Conservation (phyloP, 2,329 filamentous ascomycete genomes). For the Colletotrichum abscissum region DNA sequence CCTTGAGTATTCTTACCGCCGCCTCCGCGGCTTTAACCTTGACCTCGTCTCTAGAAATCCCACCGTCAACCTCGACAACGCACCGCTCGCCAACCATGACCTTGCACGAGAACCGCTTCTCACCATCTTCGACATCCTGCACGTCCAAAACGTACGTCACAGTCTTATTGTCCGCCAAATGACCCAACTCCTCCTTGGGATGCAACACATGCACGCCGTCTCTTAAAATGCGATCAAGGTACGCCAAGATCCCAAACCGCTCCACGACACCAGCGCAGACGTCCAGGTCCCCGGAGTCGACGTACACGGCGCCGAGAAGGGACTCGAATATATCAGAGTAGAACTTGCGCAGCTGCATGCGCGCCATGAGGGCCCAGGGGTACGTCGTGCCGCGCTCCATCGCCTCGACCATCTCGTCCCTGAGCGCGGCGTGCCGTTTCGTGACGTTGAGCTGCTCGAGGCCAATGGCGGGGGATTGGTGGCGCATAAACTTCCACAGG, state of each 20-base stretch:
- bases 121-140: slow-evolving; percentile 35
- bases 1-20: slow-evolving; percentile 54
- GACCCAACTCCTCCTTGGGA: slow-evolving; percentile 76
- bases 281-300: slow-evolving; percentile 77
- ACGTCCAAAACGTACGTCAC: slow-evolving; percentile 64
- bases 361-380: slow-evolving; percentile 80
- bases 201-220: slow-evolving; percentile 68
- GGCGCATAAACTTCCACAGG: slow-evolving; percentile 78
- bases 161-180: slow-evolving; percentile 61
- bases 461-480: slow-evolving; percentile 60
- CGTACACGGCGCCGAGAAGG: slow-evolving; percentile 83
- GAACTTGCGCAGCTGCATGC: slow-evolving; percentile 77
- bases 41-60: slow-evolving; percentile 62
- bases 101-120: slow-evolving; percentile 54
- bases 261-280: slow-evolving; percentile 71
- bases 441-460: slow-evolving; percentile 56
- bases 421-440: slow-evolving; percentile 59
- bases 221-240: slow-evolving; percentile 70
- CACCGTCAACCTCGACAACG: slow-evolving; percentile 58
- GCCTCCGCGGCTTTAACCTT: slow-evolving; percentile 65
- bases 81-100: slow-evolving; percentile 60
- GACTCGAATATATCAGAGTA: slow-evolving; percentile 87
- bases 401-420: slow-evolving; percentile 58
- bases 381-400: slow-evolving; percentile 67
- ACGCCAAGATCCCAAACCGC: slow-evolving; percentile 72